These are phyloP conservation scores for Pestalotiopsis sp. DNA, from an alignment of 2,329 filamentous ascomycete genomes.

Conservation along the genomic window DNA sequence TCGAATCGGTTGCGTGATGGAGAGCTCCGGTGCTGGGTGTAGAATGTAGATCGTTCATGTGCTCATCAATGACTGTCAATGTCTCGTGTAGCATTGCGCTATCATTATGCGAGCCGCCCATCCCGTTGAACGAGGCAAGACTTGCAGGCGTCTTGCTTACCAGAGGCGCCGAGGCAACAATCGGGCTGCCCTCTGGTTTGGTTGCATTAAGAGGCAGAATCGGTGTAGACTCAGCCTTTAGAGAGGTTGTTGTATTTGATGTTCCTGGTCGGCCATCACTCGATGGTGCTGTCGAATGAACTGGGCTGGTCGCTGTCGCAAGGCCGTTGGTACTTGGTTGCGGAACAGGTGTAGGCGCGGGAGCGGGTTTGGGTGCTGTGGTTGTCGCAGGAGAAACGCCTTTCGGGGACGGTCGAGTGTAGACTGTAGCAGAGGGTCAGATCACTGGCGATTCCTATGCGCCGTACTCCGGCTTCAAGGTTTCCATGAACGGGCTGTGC, in stretches of 20 bases:
- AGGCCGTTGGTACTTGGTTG: constrained; percentile 27
- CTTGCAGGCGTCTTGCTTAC: constrained; percentile 23
- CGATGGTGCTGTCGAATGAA: constrained; percentile 29
- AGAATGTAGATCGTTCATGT: constrained; percentile 82
- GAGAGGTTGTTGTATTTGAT: constrained; percentile 20
- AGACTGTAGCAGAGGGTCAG: constrained; percentile 46
- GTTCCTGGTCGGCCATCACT: constrained; percentile 28
- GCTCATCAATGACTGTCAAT: constrained; percentile 93
- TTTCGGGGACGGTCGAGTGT: constrained; percentile 62
- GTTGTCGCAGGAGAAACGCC: constrained; percentile 28
- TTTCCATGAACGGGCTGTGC: background rate
- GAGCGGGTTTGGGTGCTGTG: constrained; percentile 23
- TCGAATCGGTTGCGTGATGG: constrained; percentile 71
- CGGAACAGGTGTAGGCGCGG: constrained; percentile 24
- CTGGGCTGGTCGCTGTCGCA: constrained; percentile 21
- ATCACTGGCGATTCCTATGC: background rate
- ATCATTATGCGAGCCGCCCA: constrained; percentile 49
- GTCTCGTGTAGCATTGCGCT: constrained; percentile 85
- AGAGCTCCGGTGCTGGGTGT: constrained; percentile 55
- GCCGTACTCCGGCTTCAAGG: background rate
- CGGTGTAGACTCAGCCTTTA: constrained; percentile 32
- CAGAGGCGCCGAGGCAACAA: constrained; percentile 19
- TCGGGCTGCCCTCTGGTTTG: constrained; percentile 36
- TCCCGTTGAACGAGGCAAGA: constrained; percentile 23
- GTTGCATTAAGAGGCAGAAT: constrained; percentile 45